Evolutionary conservation across 768 basidiomycete species (phyloP).

Genomic region (Mycena venus): DNA sequence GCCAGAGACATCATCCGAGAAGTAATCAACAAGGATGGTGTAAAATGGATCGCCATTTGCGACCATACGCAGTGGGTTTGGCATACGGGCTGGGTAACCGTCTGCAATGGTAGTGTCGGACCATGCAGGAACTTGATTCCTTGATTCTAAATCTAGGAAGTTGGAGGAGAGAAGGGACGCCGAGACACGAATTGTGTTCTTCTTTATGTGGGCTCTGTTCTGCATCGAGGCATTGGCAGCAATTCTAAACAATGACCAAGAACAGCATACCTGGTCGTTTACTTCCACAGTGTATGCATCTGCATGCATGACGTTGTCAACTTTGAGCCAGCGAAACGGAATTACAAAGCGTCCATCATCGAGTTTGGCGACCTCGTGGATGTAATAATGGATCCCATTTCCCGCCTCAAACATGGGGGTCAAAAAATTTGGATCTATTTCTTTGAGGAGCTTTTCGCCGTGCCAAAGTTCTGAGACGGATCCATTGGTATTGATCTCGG

Average conservation of each 20-base stretch:
- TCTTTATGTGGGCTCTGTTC: neutral
- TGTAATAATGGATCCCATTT: constrained; percentile 30
- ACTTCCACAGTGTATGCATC: constrained; percentile 10
- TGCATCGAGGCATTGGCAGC: neutral
- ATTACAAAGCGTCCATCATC: constrained; percentile 30
- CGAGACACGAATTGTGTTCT: neutral
- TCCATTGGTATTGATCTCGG: constrained; percentile 28
- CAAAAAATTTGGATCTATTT: neutral
- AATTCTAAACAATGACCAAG: neutral
- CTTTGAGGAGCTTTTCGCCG: constrained; percentile 22
- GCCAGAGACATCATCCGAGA: constrained; percentile 45
- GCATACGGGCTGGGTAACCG: constrained; percentile 13
- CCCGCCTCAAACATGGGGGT: constrained; percentile 26
- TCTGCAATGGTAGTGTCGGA: neutral
- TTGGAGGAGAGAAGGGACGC: constrained; percentile 10
- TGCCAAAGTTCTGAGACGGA: constrained; percentile 32
- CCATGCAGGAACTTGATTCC: constrained; percentile 8
- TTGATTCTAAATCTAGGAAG: constrained; percentile 4
- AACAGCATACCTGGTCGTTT: neutral
- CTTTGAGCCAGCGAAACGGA: constrained; percentile 35
- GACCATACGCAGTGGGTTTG: constrained; percentile 19
- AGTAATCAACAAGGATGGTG: constrained; percentile 15
- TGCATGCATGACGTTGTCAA: constrained; percentile 5
- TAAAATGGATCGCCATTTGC: no score
- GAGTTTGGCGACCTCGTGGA: constrained; percentile 34